Conservation (phyloP, 2,329 filamentous ascomycete species). For the Trichoderma oligosporum region DNA sequence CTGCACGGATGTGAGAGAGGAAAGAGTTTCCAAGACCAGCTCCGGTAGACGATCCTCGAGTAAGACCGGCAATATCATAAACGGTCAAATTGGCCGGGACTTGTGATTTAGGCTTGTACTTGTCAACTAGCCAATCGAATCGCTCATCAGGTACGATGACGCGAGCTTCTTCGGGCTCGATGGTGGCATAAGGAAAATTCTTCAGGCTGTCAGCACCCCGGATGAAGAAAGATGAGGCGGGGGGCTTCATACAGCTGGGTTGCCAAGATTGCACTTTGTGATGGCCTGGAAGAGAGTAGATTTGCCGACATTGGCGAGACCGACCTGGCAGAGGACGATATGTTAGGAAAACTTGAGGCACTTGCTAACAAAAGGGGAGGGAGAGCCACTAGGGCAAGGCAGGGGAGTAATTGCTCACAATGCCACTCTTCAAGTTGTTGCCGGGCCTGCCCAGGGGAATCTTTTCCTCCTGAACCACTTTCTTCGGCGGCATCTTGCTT, state of each 20-base stretch:
- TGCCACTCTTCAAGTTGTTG: slow-evolving; percentile 98
- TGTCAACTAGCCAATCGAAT: slow-evolving; percentile 91
- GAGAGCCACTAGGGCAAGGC: slow-evolving; percentile 4
- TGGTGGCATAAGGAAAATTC: slow-evolving; percentile 99
- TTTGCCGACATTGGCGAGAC: slow-evolving; percentile 98
- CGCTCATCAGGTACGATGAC: slow-evolving; percentile 95
- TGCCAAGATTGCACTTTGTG: slow-evolving; percentile 94
- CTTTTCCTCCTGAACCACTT: slow-evolving; percentile 88
- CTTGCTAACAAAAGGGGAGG: background rate
- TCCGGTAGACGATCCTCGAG: slow-evolving; percentile 91
- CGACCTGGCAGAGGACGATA: slow-evolving; percentile 60
- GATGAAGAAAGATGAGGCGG: slow-evolving; percentile 35
- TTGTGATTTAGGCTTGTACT: slow-evolving; percentile 95
- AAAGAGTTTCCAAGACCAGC: slow-evolving; percentile 97
- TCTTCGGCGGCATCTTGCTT: slow-evolving; percentile 90
- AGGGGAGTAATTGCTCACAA: slow-evolving; percentile 58
- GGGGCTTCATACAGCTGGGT: slow-evolving; percentile 73
- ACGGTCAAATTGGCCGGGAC: slow-evolving; percentile 98
- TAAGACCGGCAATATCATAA: slow-evolving; percentile 97
- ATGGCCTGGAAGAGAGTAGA: slow-evolving; percentile 99
- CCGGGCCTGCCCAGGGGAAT: slow-evolving; percentile 91
- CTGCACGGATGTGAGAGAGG: slow-evolving; percentile 96
- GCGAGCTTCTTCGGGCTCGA: slow-evolving; percentile 96
- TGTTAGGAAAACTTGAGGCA: slow-evolving; percentile 18
- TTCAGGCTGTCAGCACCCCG: slow-evolving; percentile 45